phyloP scores from a whole-genome alignment of 805 yeast species.

The Blastobotrys muscicola region DNA sequence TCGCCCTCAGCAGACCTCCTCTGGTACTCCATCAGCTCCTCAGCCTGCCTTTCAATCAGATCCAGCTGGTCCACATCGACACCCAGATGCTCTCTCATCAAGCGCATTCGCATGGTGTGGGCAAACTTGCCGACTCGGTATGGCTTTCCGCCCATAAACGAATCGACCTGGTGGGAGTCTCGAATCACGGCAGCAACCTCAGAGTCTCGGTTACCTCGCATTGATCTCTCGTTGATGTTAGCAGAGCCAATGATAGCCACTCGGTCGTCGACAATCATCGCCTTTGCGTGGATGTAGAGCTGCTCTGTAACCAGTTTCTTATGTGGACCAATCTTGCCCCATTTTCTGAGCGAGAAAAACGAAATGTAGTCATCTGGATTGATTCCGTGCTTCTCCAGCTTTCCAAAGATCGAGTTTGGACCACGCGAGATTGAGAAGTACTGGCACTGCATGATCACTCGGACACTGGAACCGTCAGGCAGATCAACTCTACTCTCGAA shows the following conservation, averaged over 20 bases:
- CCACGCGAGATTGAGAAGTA: conserved; percentile 91
- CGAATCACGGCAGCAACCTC: conserved; percentile 86
- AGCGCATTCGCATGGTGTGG: conserved; percentile 74
- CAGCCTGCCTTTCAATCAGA: conserved; percentile 64
- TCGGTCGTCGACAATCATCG: conserved; percentile 86
- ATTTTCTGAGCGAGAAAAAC: conserved; percentile 83
- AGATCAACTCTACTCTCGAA: conserved; percentile 80
- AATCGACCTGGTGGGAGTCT: conserved; percentile 58
- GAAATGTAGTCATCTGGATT: conserved; percentile 85
- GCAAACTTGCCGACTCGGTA: conserved; percentile 82
- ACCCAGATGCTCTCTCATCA: conserved; percentile 96
- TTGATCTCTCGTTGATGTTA: conserved; percentile 91
- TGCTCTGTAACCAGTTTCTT: conserved; percentile 78
- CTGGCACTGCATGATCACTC: conserved; percentile 95
- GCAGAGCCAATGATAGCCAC: conserved; percentile 95
- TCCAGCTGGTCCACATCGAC: conserved; percentile 84
- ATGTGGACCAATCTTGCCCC: conserved; percentile 84
- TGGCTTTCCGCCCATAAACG: conserved; percentile 69
- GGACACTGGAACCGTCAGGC: conserved; percentile 88
- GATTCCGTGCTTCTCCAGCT: conserved; percentile 68
- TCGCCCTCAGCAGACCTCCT: neutral
- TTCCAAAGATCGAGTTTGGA: conserved; percentile 73
- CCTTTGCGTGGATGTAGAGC: conserved; percentile 86
- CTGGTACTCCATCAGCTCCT: conserved; percentile 9
- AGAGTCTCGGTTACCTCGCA: conserved; percentile 89